Conservation (phyloP, 441 rosid genomes). For the Bruguiera hainesii region DNA sequence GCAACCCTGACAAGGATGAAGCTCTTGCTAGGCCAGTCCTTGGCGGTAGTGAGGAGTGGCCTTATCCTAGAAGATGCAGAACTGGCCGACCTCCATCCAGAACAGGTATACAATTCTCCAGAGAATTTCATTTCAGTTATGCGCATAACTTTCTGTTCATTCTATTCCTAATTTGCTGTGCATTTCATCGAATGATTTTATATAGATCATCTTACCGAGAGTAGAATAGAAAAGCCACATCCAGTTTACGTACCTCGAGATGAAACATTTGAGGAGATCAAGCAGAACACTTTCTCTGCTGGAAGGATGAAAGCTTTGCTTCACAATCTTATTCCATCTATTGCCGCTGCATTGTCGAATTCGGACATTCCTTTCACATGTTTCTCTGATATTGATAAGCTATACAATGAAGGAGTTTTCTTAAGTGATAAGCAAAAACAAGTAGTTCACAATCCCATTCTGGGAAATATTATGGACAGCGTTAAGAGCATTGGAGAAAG, state of each 20-base stretch:
- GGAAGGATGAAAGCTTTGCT: constrained; percentile 87
- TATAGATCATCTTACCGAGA: constrained; percentile 64
- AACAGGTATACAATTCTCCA: constrained; percentile 40
- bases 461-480: constrained; percentile 39
- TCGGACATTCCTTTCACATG: constrained; percentile 80
- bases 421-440: constrained; percentile 42
- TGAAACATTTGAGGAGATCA: constrained; percentile 89
- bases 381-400: constrained; percentile 86
- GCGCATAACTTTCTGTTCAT: background rate
- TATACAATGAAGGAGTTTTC: constrained; percentile 59
- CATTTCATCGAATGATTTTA: constrained; percentile 14
- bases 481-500: constrained; percentile 53
- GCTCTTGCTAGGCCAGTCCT: constrained; percentile 65
- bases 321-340: constrained; percentile 86
- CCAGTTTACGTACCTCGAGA: constrained; percentile 90
- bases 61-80: constrained; percentile 92
- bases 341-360: constrained; percentile 68
- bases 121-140: background rate
- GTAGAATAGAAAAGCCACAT: constrained; percentile 76
- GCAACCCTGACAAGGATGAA: constrained; percentile 73
- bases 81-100: constrained; percentile 70
- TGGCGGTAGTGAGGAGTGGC: constrained; percentile 48
- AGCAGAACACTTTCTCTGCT: constrained; percentile 71
- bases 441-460: constrained; percentile 19
- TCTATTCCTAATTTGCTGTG: background rate